phyloP scores from a whole-genome alignment of 2,329 filamentous ascomycete species.

The Aspergillus eucalypticola region DNA sequence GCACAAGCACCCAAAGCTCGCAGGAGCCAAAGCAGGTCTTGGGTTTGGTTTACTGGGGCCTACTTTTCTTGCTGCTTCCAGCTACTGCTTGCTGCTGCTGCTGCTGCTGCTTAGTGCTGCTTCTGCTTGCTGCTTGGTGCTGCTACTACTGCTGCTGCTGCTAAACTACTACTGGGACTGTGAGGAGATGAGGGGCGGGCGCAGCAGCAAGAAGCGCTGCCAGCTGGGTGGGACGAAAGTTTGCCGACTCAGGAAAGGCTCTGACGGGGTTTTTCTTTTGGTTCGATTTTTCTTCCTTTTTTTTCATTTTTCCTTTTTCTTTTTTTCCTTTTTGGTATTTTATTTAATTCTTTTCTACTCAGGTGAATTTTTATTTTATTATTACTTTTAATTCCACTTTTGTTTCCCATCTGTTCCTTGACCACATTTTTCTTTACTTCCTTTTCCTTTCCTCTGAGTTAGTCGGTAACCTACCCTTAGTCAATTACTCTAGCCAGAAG shows the following conservation, averaged over 20 bases:
- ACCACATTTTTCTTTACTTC: not conserved
- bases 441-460: not conserved
- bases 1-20: not conserved
- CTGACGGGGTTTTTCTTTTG: not conserved
- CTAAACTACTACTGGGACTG: not conserved
- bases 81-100: not conserved
- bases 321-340: not conserved
- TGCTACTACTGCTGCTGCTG: not conserved
- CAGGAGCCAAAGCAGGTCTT: not conserved
- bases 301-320: not conserved
- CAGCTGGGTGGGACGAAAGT: constrained; percentile 23
- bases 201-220: constrained; percentile 11
- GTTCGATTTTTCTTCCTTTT: too few species aligned
- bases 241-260: constrained; percentile 19
- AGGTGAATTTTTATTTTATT: not conserved
- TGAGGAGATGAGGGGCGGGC: constrained; percentile 24
- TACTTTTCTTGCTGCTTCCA: not conserved
- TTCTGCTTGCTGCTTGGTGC: not conserved
- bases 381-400: not conserved
- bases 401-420: not conserved
- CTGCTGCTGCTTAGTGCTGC: not conserved
- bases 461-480: too few species aligned
- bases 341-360: not conserved
- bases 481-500: too few species aligned
- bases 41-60: not conserved